Conservation (phyloP, 495 filamentous ascomycete species). For the Talaromyces nanjingensis region DNA sequence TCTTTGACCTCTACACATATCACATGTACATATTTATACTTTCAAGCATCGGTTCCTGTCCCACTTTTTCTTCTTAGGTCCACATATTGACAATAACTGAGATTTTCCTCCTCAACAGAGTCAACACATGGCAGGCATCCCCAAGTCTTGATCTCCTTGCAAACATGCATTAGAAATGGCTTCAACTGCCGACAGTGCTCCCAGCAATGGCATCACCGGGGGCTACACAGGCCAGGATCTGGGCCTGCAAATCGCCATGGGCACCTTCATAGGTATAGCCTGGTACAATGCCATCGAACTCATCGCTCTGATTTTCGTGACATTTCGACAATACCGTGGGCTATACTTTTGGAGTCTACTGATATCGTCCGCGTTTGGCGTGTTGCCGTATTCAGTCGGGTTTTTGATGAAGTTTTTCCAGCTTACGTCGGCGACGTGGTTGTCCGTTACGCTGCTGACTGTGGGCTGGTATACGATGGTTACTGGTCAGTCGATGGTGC, state of each 20-base stretch:
- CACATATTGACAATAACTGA: neutral
- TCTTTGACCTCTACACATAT: neutral
- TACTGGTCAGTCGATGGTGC: slow-evolving; percentile 57
- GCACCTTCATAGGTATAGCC: slow-evolving; percentile 44
- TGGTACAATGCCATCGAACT: slow-evolving; percentile 52
- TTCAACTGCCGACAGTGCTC: slow-evolving; percentile 15
- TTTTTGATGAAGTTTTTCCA: slow-evolving; percentile 57
- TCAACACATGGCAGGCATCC: neutral
- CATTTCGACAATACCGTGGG: slow-evolving; percentile 45
- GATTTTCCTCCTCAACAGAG: neutral
- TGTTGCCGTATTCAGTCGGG: slow-evolving; percentile 51
- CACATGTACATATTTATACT: neutral
- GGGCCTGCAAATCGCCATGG: slow-evolving; percentile 42
- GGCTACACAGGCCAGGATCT: slow-evolving; percentile 28
- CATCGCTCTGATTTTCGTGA: slow-evolving; percentile 47
- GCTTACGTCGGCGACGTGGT: slow-evolving; percentile 29
- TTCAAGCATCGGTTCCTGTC: neutral
- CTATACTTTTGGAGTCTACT: slow-evolving; percentile 55
- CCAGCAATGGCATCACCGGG: slow-evolving; percentile 38
- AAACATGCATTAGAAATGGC: slow-evolving; percentile 8
- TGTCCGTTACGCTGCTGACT: slow-evolving; percentile 38
- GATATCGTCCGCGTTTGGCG: slow-evolving; percentile 44
- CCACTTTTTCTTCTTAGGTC: neutral
- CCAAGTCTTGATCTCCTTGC: neutral
- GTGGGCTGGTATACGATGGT: slow-evolving; percentile 60